Conservation (phyloP, 148 eudicot genomes). For the Rheum nobile region DNA sequence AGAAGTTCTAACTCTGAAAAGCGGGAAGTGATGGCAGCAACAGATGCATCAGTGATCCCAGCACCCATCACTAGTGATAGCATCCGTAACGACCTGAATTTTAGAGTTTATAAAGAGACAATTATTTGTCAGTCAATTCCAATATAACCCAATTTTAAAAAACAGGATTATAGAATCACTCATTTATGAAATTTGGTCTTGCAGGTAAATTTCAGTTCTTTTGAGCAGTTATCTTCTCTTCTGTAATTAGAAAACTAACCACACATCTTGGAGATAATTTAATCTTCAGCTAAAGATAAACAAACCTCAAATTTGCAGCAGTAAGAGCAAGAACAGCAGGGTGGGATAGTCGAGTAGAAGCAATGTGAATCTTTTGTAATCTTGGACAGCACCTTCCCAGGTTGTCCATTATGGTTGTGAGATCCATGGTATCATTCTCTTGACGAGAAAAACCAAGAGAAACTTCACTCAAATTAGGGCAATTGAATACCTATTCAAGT, state of each 20-base stretch:
- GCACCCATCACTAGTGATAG: conserved; percentile 72
- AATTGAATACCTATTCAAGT: conserved; percentile 48
- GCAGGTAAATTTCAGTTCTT: background rate
- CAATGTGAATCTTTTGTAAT: conserved; percentile 76
- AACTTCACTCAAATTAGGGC: conserved; percentile 73
- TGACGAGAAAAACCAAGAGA: conserved; percentile 64
- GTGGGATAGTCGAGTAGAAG: conserved; percentile 60
- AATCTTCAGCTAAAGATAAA: background rate
- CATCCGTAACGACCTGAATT: conserved; percentile 68
- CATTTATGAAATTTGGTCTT: background rate
- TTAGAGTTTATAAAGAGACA: background rate
- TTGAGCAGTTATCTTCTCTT: no score
- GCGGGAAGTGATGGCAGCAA: conserved; percentile 79
- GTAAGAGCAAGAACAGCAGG: conserved; percentile 75
- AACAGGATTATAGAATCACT: background rate
- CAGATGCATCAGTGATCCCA: conserved; percentile 88
- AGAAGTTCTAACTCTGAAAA: conserved; percentile 77
- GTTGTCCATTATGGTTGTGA: conserved; percentile 49
- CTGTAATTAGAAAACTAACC: no score
- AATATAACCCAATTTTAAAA: background rate
- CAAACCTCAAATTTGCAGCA: conserved; percentile 63
- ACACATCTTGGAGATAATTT: no score
- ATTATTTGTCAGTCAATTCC: background rate
- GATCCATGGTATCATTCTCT: conserved; percentile 70
- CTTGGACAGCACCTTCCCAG: conserved; percentile 70